Base-by-base conservation (phyloP, 1,139 yeast genomes). In the Candida labiduridarum region DNA sequence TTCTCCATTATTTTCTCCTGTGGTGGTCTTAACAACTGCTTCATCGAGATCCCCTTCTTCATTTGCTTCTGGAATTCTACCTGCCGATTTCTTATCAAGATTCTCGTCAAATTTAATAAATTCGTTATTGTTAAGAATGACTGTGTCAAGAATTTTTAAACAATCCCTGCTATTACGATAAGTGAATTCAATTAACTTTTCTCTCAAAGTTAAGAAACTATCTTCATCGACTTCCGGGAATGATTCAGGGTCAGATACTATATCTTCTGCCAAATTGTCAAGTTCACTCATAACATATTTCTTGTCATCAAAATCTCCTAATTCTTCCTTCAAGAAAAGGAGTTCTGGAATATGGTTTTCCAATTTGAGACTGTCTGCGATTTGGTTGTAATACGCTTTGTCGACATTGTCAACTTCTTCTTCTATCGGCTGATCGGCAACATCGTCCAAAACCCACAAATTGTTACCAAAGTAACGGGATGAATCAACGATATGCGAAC, bases 91-190 rank as follows among this genome's bases (percentile, higher is more conserved):
- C 9, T 6, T 11, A 15, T 7, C 31, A 27, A 45, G 30, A 9
- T 29, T 18, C 9, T 16, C 3, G 34, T 54, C 58, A 45, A 52
- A 41, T 2, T 19, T 29, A 11, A 33, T 52, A 47, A 50, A 52
- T 31, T 48, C 52, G 18, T 43, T 40, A 14, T 49, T 51, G 40
- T 49, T 49, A 10, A 48, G 42, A 14, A 55, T 12, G 5, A 57
- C 50, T 4, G 58, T 41, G 43, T 59, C 56, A 30, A 59, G 50
- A 15, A 55, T 48, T 22, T 49, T 41, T 4, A 53, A 50, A 44
- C 56, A 53, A 25, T 48, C 45, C 11, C 19, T 31, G 15, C 48
- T 49, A 22, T 50, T 52, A 42, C 38, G 18, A 3, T 15, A 18
- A 29, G 49, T 25, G 40, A 54, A 51, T 15, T 43, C 49, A n/a